These are phyloP conservation scores for Macadamia integrifolia DNA, from an alignment of 164 flowering plant species.

Conservation along the genomic window DNA sequence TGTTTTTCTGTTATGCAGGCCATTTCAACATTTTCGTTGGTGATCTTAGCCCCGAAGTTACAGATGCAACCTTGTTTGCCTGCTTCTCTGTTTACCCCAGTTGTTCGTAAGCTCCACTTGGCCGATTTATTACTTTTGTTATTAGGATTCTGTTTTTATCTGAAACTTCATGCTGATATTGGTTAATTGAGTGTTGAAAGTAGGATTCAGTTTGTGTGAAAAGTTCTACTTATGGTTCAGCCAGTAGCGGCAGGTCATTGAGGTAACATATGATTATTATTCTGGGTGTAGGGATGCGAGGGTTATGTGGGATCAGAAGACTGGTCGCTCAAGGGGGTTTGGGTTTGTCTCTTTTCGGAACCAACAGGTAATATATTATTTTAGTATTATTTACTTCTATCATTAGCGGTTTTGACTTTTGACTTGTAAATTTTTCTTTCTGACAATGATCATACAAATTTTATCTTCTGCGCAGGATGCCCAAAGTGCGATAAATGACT, in stretches of 20 bases:
- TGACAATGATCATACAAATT: background rate
- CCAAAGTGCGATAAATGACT: slow-evolving; percentile 90
- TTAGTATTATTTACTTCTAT: background rate
- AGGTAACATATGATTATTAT: background rate
- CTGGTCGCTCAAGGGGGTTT: slow-evolving; percentile 98
- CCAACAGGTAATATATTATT: slow-evolving; percentile 62
- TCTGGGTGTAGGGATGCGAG: slow-evolving; percentile 56
- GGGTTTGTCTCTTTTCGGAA: slow-evolving; percentile 96
- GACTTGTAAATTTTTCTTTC: background rate
- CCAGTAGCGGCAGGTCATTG: background rate
- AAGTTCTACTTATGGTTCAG: background rate
- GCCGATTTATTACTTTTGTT: slow-evolving; percentile 1
- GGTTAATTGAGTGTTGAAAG: too few relatives aligned
- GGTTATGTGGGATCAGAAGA: slow-evolving; percentile 88
- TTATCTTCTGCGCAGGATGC: slow-evolving; percentile 64
- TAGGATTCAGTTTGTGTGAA: background rate
- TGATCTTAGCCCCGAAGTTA: slow-evolving; percentile 96
- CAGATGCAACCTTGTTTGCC: slow-evolving; percentile 88
- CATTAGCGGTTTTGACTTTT: too few relatives aligned
- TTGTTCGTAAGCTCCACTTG: slow-evolving; percentile 79
- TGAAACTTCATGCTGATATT: background rate
- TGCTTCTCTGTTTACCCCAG: slow-evolving; percentile 88
- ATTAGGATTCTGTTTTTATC: background rate
- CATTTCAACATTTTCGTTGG: slow-evolving; percentile 96
- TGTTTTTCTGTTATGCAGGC: slow-evolving; percentile 34